Evolutionary conservation across 352 stramenopile genomes (phyloP).

Genomic region (Globisporangium carolinianum): DNA sequence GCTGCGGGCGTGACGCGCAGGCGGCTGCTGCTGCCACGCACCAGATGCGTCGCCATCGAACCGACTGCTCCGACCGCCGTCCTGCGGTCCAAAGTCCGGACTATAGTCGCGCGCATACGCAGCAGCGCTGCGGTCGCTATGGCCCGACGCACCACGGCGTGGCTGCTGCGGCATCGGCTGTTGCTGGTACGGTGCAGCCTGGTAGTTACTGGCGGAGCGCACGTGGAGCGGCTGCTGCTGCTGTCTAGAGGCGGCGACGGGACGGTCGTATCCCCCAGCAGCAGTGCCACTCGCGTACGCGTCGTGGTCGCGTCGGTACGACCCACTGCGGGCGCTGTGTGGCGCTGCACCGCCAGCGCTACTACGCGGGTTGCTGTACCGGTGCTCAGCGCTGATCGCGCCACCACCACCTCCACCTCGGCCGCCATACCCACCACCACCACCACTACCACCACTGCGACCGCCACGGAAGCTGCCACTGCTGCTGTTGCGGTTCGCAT

Average conservation of each 20-base stretch:
- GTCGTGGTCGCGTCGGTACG: slow-evolving; percentile 5
- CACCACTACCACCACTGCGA: slow-evolving; percentile 6
- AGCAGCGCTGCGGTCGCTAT: slow-evolving; percentile 7
- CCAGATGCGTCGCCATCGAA: background rate
- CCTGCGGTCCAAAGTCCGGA: slow-evolving; percentile 6
- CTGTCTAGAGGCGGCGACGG: background rate
- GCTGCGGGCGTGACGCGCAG: too few species aligned
- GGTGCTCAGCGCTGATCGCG: slow-evolving; percentile 1
- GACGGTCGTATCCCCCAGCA: background rate
- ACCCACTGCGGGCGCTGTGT: slow-evolving; percentile 1
- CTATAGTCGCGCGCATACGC: slow-evolving; percentile 1
- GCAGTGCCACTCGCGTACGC: background rate
- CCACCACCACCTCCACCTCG: background rate
- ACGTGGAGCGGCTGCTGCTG: slow-evolving; percentile 8
- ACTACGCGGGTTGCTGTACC: background rate
- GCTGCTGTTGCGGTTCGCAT: slow-evolving; percentile 1
- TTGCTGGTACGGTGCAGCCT: background rate
- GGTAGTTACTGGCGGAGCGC: background rate
- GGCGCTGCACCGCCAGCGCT: background rate
- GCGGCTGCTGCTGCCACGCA: too few species aligned
- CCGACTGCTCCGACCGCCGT: background rate
- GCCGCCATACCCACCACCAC: slow-evolving; percentile 1
- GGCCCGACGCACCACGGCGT: background rate
- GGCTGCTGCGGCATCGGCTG: background rate
- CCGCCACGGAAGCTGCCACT: slow-evolving; percentile 3